Conservation (phyloP, 2,329 filamentous ascomycete species). For the Chaetoscypha palmicola region DNA sequence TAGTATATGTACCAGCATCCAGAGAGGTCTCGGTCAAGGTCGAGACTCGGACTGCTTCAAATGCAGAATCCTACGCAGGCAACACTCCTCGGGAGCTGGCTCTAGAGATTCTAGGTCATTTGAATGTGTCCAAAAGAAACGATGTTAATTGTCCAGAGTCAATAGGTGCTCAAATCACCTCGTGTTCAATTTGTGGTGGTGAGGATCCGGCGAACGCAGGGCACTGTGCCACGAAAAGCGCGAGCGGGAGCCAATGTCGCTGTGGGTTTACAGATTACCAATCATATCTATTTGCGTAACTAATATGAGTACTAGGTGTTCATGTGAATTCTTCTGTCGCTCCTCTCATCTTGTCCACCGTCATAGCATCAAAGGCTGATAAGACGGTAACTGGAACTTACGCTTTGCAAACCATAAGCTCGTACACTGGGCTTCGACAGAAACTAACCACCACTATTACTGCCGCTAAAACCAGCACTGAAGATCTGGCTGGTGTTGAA, state of each 20-base stretch:
- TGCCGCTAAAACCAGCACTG: not conserved
- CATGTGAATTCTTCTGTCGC: not conserved
- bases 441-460: not conserved
- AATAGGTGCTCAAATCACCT: not conserved
- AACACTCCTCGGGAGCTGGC: no score
- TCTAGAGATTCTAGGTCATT: no score
- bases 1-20: no score
- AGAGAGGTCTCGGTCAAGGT: no score
- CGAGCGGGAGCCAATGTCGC: not conserved
- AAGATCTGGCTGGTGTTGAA: not conserved
- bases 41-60: no score
- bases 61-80: no score
- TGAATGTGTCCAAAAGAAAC: no score
- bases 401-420: conserved; percentile 2
- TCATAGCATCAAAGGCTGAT: not conserved
- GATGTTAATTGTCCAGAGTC: not conserved
- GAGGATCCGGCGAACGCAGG: not conserved
- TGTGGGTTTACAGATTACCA: not conserved
- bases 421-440: not conserved
- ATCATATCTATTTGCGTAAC: not conserved
- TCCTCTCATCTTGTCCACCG: not conserved
- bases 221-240: not conserved
- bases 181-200: not conserved
- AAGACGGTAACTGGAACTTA: conserved; percentile 1
- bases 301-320: not conserved